Percentiles rank a stretch among this genome's conserved stretches.
phyloP scores from a whole-genome alignment of 2,329 filamentous ascomycete genomes.

The Trichoderma lentiforme region DNA sequence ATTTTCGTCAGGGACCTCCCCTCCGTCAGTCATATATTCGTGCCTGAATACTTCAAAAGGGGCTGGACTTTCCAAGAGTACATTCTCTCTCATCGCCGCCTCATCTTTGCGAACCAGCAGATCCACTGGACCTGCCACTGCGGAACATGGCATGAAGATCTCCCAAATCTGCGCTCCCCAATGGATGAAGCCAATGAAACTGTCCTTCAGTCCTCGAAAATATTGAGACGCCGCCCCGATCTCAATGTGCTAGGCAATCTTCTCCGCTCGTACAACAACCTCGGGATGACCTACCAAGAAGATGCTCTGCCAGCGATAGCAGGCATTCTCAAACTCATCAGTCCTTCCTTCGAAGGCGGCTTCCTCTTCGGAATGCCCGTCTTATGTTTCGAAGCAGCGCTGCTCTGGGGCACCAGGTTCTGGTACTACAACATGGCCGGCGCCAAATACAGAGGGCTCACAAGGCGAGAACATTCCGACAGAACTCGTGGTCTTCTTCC shows the following conservation, averaged over 20 bases:
- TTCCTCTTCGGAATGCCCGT: neutral
- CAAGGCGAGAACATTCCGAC: neutral
- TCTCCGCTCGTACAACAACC: neutral
- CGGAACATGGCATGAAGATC: neutral
- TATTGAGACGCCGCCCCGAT: neutral
- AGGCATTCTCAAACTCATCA: neutral
- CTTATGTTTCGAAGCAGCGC: neutral
- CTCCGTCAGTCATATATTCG: no score
- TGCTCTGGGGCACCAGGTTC: neutral
- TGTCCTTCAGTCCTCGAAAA: neutral
- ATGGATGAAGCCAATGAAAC: neutral
- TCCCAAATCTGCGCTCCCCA: neutral
- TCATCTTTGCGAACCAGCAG: neutral
- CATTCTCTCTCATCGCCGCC: neutral
- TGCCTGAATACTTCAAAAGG: neutral
- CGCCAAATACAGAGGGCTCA: neutral
- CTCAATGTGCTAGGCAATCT: neutral
- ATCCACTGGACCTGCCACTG: neutral
- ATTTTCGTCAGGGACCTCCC: neutral
- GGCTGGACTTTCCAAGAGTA: neutral
- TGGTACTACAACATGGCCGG: neutral
- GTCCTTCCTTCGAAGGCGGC: neutral
- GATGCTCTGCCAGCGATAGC: neutral
- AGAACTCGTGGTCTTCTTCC: neutral
- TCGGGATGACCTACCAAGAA: neutral